Evolutionary conservation across 108 stramenopile species (phyloP), one percentile per base, ranked within the genome.

Genomic region (Mediolabrus comicus): DNA sequence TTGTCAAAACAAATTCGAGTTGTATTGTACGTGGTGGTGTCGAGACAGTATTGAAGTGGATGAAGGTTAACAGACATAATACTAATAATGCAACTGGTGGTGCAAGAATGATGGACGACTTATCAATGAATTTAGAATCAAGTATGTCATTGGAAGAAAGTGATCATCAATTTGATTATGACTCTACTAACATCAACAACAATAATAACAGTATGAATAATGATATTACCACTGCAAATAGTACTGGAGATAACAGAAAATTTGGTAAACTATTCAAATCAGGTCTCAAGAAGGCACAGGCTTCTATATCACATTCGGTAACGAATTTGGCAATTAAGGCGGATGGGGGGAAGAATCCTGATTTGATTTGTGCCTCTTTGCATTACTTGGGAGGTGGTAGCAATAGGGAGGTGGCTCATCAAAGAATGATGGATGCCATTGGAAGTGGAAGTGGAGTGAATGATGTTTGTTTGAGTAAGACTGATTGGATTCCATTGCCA

Each of bases 281-380:
- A 22, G 81, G 83, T 3, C 77, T 88, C 14, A 84, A 85, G 25
- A 77, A 79, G 25, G 83, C 92, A 10, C 83, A 84, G 13, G 71
- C 53, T 16, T 71, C 82, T 1, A 36, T 93, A 36, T 87, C 88
- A 54, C 83, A 83, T 8, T 62, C 76, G 10, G 87, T 90, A 29
- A 80, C 84, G 10, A 78, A 74, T 11, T 55, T 90, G 46, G 92
- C 92, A 22, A 87, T 93, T 22, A 76, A 74, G 35, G 87, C 87
- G 27, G 92, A 93, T 56, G 60, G 82, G 19, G 87, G 89, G 36
- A 83, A 82, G 56, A 87, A 86, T 79, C 84, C 86, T 1, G 91
- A 92, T 79, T 71, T 81, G 75, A 25, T 87, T 3, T 69, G 82
- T 16, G 77, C 77, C 16, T 84, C 82, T 12, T 53, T 92, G 59